These are phyloP conservation scores for Talaromyces borbonicus DNA, from an alignment of 495 filamentous ascomycete genomes.

Conservation along the genomic window DNA sequence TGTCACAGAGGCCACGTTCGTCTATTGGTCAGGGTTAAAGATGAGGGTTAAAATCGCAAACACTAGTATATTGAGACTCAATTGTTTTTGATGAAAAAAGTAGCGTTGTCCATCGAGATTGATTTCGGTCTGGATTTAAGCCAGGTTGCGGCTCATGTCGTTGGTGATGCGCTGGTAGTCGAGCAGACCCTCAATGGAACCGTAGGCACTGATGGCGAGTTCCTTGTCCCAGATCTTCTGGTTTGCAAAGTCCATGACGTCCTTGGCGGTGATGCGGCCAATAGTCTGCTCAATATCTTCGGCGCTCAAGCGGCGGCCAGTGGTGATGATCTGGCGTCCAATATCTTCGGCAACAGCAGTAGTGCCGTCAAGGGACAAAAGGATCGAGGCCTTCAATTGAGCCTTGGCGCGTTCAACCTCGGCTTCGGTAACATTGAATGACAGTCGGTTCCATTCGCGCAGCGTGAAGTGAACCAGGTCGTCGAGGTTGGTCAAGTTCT, in stretches of 20 bases:
- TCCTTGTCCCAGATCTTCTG: constrained; percentile 95
- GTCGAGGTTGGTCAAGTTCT: constrained; percentile 76
- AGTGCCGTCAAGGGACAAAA: constrained; percentile 94
- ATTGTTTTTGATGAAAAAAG: neutral
- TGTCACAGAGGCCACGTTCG: constrained; percentile 8
- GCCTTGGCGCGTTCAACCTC: constrained; percentile 98
- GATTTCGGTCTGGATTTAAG: neutral
- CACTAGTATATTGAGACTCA: neutral
- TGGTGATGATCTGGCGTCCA: constrained; percentile 95
- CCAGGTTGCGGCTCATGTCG: constrained; percentile 76
- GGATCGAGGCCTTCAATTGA: constrained; percentile 95
- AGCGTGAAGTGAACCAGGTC: constrained; percentile 97
- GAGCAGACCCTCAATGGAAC: constrained; percentile 79
- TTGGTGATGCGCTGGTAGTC: constrained; percentile 83
- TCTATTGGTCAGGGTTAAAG: constrained; percentile 8
- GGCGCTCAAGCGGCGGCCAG: constrained; percentile 78
- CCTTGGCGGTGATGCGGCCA: constrained; percentile 82
- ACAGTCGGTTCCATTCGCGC: constrained; percentile 93
- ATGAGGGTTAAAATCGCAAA: constrained; percentile 6
- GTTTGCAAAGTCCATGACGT: constrained; percentile 90
- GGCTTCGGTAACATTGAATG: constrained; percentile 70
- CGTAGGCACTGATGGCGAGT: constrained; percentile 83
- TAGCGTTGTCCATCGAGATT: neutral
- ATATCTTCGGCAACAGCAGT: constrained; percentile 97
- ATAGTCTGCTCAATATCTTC: constrained; percentile 92